Percentiles rank a stretch among this genome's conserved stretches.
phyloP scores from a whole-genome alignment of 148 eudicot genomes.

The Talinum fruticosum region DNA sequence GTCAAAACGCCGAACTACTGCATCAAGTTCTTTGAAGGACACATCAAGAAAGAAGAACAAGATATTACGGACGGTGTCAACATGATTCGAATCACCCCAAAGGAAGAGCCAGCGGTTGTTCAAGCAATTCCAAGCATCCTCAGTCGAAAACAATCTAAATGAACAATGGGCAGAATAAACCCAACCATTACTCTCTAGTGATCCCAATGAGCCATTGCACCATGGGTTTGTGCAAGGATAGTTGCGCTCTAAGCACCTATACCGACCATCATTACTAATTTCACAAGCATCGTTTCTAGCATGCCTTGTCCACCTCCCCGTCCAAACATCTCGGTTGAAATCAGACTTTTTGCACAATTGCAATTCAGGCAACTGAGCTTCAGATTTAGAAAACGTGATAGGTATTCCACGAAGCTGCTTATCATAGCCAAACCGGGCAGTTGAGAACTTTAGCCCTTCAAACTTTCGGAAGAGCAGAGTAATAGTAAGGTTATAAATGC shows the following conservation, averaged over 20 bases:
- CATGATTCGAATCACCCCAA: conserved; percentile 98
- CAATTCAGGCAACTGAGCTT: conserved; percentile 35
- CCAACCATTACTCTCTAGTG: conserved; percentile 95
- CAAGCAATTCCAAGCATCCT: conserved; percentile 78
- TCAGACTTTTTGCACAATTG: conserved; percentile 51
- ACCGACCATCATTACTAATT: conserved; percentile 72
- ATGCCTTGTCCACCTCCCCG: conserved; percentile 95
- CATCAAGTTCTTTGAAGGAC: conserved; percentile 30
- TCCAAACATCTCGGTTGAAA: conserved; percentile 58
- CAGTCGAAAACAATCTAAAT: conserved; percentile 44
- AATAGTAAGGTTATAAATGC: conserved; percentile 63
- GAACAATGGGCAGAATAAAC: conserved; percentile 91
- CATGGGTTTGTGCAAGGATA: conserved; percentile 72
- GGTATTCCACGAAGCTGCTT: conserved; percentile 50
- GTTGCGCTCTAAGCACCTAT: conserved; percentile 47
- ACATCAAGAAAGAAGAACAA: conserved; percentile 63
- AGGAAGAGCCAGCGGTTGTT: conserved; percentile 73
- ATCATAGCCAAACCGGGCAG: conserved; percentile 58
- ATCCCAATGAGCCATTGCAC: conserved; percentile 78
- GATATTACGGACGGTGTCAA: conserved; percentile 81
- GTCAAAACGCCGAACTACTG: conserved; percentile 65
- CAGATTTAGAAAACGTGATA: conserved; percentile 38
- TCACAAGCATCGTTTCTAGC: conserved; percentile 57
- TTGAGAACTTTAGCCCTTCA: conserved; percentile 69
- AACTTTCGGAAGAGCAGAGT: conserved; percentile 67